A percentile compares a stretch with the other conserved stretches of the same genome.
Conservation (phyloP, 257 asterid species). For the Anisodus tanguticus region DNA sequence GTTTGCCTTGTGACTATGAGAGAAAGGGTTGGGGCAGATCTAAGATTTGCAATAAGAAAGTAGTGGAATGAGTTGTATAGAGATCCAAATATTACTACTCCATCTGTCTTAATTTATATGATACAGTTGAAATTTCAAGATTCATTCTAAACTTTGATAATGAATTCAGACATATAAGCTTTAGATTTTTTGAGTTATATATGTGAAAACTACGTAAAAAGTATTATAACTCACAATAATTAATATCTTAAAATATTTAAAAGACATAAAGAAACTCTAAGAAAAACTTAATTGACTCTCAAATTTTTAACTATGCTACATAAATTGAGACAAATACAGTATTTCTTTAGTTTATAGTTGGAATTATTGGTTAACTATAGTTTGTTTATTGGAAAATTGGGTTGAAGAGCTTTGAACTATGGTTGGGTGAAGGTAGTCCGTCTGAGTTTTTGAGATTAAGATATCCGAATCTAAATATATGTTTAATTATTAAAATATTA, state of each 20-base stretch:
- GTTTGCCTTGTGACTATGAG: neutral
- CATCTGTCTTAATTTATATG: too few relatives aligned
- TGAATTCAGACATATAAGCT: too few relatives aligned
- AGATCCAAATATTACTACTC: too few relatives aligned
- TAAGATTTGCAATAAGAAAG: conserved; percentile 2
- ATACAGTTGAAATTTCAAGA: too few relatives aligned
- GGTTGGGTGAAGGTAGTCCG: conserved; percentile 5
- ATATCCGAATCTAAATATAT: neutral
- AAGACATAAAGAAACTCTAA: too few relatives aligned
- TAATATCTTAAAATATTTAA: too few relatives aligned
- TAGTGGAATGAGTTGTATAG: conserved; percentile 29
- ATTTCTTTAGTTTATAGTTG: neutral
- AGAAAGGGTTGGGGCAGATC: neutral
- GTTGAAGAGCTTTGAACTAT: neutral
- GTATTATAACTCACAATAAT: too few relatives aligned
- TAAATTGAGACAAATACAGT: neutral
- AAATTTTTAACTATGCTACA: too few relatives aligned
- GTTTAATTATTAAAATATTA: neutral
- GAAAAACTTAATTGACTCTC: too few relatives aligned
- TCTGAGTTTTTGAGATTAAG: neutral
- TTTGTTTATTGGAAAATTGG: neutral
- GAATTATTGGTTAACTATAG: conserved; percentile 23
- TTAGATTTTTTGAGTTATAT: too few relatives aligned
- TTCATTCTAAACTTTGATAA: too few relatives aligned
- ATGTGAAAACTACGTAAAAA: too few relatives aligned